Percentiles rank a stretch among this genome's conserved stretches.
These are phyloP conservation scores for Croton setiger DNA, from an alignment of 441 rosid species.

Conservation along the genomic window DNA sequence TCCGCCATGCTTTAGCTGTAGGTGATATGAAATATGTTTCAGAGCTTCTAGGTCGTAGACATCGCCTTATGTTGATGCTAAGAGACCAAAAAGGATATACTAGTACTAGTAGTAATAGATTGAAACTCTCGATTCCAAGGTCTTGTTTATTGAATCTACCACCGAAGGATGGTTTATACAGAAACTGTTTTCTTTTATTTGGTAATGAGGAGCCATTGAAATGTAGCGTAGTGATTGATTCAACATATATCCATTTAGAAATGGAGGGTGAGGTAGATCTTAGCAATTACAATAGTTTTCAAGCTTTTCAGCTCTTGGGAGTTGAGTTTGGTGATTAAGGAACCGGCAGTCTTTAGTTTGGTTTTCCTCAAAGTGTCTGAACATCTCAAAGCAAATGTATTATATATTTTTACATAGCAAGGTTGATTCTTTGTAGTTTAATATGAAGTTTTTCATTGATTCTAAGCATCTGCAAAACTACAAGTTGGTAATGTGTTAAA, in stretches of 20 bases:
- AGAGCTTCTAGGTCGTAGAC: slow-evolving; percentile 75
- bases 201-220: slow-evolving; percentile 34
- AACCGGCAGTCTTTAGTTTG: slow-evolving; percentile 14
- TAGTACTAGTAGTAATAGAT: slow-evolving; percentile 27
- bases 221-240: slow-evolving; percentile 65
- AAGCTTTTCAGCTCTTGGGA: slow-evolving; percentile 41
- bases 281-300: slow-evolving; percentile 27
- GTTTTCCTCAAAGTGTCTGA: not conserved
- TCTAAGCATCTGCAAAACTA: not conserved
- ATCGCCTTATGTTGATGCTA: slow-evolving; percentile 53
- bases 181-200: slow-evolving; percentile 41
- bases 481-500: not conserved
- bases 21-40: slow-evolving; percentile 77
- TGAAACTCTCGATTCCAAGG: slow-evolving; percentile 46
- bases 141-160: slow-evolving; percentile 65
- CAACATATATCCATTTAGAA: slow-evolving; percentile 52
- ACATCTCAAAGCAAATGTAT: not conserved
- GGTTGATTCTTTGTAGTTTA: not conserved
- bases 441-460: not conserved
- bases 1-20: slow-evolving; percentile 69
- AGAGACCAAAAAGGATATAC: slow-evolving; percentile 27
- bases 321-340: slow-evolving; percentile 59
- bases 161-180: slow-evolving; percentile 60
- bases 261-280: slow-evolving; percentile 40
- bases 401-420: too few species aligned